Evolutionary conservation across 805 yeast genomes (phyloP).

Genomic region (Starmerella scarabaei): DNA sequence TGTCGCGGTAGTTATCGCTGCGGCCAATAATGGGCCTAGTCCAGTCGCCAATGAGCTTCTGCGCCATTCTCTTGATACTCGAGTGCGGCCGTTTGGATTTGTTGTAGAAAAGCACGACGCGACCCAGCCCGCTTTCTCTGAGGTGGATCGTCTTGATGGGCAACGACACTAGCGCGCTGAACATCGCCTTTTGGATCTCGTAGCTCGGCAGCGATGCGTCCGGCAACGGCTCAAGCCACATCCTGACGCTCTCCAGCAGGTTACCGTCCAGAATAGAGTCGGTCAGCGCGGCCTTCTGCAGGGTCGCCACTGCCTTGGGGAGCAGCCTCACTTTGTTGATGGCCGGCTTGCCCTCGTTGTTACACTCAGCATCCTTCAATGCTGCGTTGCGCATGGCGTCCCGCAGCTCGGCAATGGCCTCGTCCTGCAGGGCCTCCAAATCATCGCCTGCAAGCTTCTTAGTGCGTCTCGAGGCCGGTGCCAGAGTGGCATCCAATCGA

Average conservation of each 20-base stretch:
- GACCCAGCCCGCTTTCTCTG: conserved; percentile 88
- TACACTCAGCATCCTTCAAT: conserved; percentile 38
- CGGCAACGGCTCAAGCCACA: conserved; percentile 97
- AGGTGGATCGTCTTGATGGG: conserved; percentile 94
- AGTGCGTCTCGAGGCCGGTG: conserved; percentile 41
- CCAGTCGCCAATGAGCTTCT: conserved; percentile 90
- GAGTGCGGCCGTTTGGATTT: conserved; percentile 82
- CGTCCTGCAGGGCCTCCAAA: conserved; percentile 90
- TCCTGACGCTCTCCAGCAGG: conserved; percentile 78
- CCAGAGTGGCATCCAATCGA: conserved; percentile 63
- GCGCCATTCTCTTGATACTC: conserved; percentile 73
- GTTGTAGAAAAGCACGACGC: conserved; percentile 85
- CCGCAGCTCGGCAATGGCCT: conserved; percentile 64
- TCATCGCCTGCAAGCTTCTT: conserved; percentile 78
- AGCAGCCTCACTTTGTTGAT: conserved; percentile 65
- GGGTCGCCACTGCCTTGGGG: conserved; percentile 60
- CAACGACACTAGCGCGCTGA: conserved; percentile 55
- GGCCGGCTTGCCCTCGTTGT: conserved; percentile 54
- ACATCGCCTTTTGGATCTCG: conserved; percentile 82
- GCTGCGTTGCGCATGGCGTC: conserved; percentile 77
- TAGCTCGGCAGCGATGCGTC: conserved; percentile 97
- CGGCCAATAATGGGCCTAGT: conserved; percentile 95
- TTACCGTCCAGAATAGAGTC: conserved; percentile 91
- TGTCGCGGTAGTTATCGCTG: conserved; percentile 85
- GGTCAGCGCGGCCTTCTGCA: conserved; percentile 72